Evolutionary conservation across 768 basidiomycete genomes (phyloP), one percentile per base, ranked within the genome.

Genomic region (Candolleomyces aberdarensis): DNA sequence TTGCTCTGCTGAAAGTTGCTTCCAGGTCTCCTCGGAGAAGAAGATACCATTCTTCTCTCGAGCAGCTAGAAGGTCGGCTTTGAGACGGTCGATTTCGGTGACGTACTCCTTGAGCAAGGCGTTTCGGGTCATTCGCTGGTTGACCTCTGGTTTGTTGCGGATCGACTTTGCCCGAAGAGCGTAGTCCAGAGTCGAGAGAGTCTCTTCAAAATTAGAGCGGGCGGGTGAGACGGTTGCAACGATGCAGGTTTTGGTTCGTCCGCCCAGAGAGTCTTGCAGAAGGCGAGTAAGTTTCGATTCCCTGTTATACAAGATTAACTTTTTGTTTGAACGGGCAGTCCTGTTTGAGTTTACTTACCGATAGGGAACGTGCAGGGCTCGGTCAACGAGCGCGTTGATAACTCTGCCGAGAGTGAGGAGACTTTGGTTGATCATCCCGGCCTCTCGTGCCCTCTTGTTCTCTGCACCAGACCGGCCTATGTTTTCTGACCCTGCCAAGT

Each of bases 361-460:
- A 72, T 98, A 99, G 7, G 97, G 97, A 49, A 98, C 89, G 70
- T 98, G 97, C 32, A 87, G 81, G 0, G 92, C 88, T 65, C 85
- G 89, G 67, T 98, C 96, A 57, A 98, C 97, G 48, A 99, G 83
- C 10, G 92, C 92, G 64, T 96, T 97, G 67, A 99, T 98, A 41
- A 98, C 97, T 36, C 97, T 80, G 0, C 97, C 97, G 14, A 99
- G 85, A n/a, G 97, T 98, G 2, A 99, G 79, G 53, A 99, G 78
- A 69, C 93, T 96, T 75, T 97, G 94, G 69, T 98, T 99, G 72
- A 99, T 98, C 91, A 96, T 97, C 11, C 97, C 97, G 1, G 97
- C 97, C 70, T 99, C 97, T 64, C 94, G 82, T 13, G 97, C 97
- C 60, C 96, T 79, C 71, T 92, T 94, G 68, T 97, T 92, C 71